phyloP scores from a whole-genome alignment of 345 rosid species.

The Limnanthes douglasii region DNA sequence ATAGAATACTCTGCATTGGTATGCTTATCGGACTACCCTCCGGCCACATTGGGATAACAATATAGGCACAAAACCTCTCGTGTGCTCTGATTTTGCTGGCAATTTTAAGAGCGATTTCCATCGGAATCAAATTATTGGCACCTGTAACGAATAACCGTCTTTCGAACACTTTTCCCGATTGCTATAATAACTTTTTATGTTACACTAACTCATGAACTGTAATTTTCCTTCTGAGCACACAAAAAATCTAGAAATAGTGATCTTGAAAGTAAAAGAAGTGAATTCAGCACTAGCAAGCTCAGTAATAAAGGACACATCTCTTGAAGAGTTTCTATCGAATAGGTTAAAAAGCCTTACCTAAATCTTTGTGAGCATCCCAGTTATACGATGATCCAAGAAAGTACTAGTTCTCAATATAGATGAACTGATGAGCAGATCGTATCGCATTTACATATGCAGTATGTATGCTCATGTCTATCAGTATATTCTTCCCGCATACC shows the following conservation, averaged over 20 bases:
- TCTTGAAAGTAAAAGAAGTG: too few relatives aligned
- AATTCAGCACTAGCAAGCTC: too few relatives aligned
- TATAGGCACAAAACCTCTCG: constrained; percentile 73
- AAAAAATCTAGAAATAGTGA: too few relatives aligned
- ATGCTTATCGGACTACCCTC: constrained; percentile 59
- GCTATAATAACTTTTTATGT: too few relatives aligned
- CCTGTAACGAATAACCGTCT: too few relatives aligned
- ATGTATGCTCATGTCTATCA: constrained; percentile 86
- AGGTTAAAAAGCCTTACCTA: constrained; percentile 27
- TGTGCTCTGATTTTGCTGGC: constrained; percentile 71
- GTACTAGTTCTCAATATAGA: constrained; percentile 85
- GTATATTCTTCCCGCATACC: constrained; percentile 69
- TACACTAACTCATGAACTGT: too few relatives aligned
- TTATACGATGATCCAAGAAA: constrained; percentile 83
- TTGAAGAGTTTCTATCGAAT: constrained; percentile 3
- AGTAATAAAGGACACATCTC: too few relatives aligned
- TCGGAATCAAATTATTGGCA: constrained; percentile 81
- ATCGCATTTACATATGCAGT: constrained; percentile 79
- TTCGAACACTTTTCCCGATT: too few relatives aligned
- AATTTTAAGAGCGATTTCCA: constrained; percentile 84
- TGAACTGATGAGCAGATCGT: constrained; percentile 73
- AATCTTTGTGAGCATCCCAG: constrained; percentile 59
- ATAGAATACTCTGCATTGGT: constrained; percentile 59
- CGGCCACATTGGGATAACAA: constrained; percentile 96
- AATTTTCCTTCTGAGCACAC: too few relatives aligned